phyloP scores from a whole-genome alignment of 345 rosid genomes.

The Ceriops tagal region DNA sequence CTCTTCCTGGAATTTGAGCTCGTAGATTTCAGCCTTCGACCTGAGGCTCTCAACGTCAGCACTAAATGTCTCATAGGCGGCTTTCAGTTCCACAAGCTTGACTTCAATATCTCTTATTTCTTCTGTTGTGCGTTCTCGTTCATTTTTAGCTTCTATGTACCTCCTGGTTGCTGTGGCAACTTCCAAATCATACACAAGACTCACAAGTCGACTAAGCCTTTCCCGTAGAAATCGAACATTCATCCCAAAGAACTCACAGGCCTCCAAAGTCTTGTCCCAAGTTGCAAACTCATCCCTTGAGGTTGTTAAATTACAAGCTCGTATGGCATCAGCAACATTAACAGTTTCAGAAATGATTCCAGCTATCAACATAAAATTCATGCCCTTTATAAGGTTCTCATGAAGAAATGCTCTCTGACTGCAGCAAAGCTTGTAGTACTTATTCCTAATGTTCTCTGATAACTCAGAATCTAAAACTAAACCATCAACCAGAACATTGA shows the following conservation, averaged over 20 bases:
- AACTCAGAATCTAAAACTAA: constrained; percentile 44
- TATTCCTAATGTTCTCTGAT: constrained; percentile 40
- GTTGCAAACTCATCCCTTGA: constrained; percentile 40
- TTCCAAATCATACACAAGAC: constrained; percentile 46
- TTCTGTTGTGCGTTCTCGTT: constrained; percentile 29
- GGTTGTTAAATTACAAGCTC: constrained; percentile 43
- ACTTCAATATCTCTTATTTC: constrained; percentile 45
- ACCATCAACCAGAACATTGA: constrained; percentile 46
- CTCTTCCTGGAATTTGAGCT: constrained; percentile 45
- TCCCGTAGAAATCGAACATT: constrained; percentile 52
- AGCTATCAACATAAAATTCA: constrained; percentile 43
- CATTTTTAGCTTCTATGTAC: constrained; percentile 50
- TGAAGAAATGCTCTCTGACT: constrained; percentile 57
- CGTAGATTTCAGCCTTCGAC: constrained; percentile 45
- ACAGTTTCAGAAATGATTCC: constrained; percentile 55
- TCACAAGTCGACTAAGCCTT: constrained; percentile 36
- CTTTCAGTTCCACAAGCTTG: constrained; percentile 48
- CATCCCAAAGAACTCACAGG: constrained; percentile 61
- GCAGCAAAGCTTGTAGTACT: constrained; percentile 54
- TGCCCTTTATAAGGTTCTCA: constrained; percentile 43
- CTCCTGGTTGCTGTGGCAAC: constrained; percentile 42
- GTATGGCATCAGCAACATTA: constrained; percentile 47
- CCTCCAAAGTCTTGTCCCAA: constrained; percentile 58
- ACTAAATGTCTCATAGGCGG: constrained; percentile 27
- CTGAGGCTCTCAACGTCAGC: constrained; percentile 37